These are phyloP conservation scores for Phialocephala subalpina DNA, from an alignment of 2,329 filamentous ascomycete species.

Conservation along the genomic window DNA sequence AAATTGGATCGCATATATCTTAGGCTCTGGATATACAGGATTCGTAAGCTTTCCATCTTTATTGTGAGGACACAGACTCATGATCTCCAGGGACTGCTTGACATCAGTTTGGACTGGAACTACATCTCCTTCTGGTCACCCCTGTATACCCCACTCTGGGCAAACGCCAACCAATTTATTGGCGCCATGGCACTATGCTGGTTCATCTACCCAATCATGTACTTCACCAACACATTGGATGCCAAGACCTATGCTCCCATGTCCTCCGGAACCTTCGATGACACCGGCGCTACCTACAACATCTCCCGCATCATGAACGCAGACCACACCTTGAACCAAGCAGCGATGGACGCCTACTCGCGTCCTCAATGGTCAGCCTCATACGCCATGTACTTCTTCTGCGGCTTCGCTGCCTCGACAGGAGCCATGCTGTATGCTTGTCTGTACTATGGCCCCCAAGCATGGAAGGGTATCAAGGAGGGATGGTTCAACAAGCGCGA, in stretches of 20 bases:
- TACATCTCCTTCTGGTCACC: slow-evolving; percentile 42
- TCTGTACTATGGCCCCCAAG: slow-evolving; percentile 42
- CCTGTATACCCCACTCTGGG: slow-evolving; percentile 74
- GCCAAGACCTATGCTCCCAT: slow-evolving; percentile 63
- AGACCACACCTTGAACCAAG: slow-evolving; percentile 41
- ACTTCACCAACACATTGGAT: slow-evolving; percentile 22
- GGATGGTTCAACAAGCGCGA: slow-evolving; percentile 32
- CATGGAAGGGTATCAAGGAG: slow-evolving; percentile 32
- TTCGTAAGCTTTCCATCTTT: slow-evolving; percentile 31
- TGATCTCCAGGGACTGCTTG: slow-evolving; percentile 33
- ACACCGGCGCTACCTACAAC: slow-evolving; percentile 40
- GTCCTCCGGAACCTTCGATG: slow-evolving; percentile 69
- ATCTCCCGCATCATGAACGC: slow-evolving; percentile 39
- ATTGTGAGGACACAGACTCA: neutral
- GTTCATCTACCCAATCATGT: slow-evolving; percentile 23
- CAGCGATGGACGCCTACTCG: slow-evolving; percentile 43
- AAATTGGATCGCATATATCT: slow-evolving; percentile 43
- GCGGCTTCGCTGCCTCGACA: slow-evolving; percentile 45
- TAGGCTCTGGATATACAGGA: slow-evolving; percentile 43
- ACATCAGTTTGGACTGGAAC: slow-evolving; percentile 40
- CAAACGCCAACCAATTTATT: slow-evolving; percentile 76
- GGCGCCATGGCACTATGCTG: slow-evolving; percentile 24
- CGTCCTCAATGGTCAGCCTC: slow-evolving; percentile 38
- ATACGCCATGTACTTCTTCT: slow-evolving; percentile 46
- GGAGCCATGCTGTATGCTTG: slow-evolving; percentile 42